Evolutionary conservation across 106 monocot genomes (phyloP).

Genomic region (Triglochin maritima): DNA sequence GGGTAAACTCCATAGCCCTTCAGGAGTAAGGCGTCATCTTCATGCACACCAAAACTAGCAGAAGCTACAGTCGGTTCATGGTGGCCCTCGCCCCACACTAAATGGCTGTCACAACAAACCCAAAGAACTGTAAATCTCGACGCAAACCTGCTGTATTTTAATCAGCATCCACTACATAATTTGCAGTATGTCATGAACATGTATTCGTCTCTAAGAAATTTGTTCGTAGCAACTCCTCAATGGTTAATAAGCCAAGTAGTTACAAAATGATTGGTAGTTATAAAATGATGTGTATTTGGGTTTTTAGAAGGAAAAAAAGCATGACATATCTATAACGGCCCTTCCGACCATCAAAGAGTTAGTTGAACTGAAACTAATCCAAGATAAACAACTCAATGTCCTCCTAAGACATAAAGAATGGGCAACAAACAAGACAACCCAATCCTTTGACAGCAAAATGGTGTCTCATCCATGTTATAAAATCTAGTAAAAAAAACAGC

Average conservation of each 20-base stretch:
- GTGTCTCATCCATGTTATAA: background rate
- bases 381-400: too few relatives aligned
- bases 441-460: background rate
- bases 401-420: background rate
- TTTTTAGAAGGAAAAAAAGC: background rate
- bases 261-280: too few relatives aligned
- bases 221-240: too few relatives aligned
- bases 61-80: constrained; percentile 14
- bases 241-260: too few relatives aligned
- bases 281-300: too few relatives aligned
- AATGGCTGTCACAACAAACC: constrained; percentile 27
- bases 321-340: background rate
- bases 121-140: background rate
- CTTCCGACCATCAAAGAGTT: background rate
- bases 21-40: constrained; percentile 11
- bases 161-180: background rate
- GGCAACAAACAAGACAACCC: background rate
- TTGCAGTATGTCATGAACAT: too few relatives aligned
- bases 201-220: too few relatives aligned
- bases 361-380: too few relatives aligned
- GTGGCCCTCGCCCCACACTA: constrained; percentile 61
- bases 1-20: constrained; percentile 9
- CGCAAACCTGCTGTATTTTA: background rate
- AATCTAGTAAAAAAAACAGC: background rate
- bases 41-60: background rate